Evolutionary conservation across 1,284 basidiomycete species (phyloP).

Genomic region (Trichosporon asahii): DNA sequence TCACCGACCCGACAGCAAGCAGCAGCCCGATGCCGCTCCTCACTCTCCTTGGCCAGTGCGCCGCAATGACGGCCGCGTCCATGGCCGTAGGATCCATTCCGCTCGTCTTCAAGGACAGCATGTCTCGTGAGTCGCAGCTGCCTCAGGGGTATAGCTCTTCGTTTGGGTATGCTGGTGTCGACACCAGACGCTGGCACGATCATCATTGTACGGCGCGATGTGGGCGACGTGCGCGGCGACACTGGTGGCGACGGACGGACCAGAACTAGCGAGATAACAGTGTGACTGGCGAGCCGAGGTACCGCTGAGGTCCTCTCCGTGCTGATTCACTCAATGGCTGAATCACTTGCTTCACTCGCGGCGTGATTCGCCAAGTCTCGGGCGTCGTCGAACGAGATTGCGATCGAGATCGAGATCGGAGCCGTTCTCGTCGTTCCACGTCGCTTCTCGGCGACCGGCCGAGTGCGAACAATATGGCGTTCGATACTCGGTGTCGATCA

Average conservation of each 20-base stretch:
- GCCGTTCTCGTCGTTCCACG: too few species aligned
- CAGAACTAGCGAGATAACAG: slow-evolving; percentile 4
- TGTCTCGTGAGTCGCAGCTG: slow-evolving; percentile 63
- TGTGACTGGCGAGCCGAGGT: not conserved
- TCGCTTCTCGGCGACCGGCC: too few species aligned
- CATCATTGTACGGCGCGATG: not conserved
- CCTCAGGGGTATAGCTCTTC: not conserved
- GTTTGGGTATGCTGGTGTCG: too few species aligned
- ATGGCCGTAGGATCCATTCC: slow-evolving; percentile 72
- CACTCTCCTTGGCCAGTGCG: slow-evolving; percentile 61
- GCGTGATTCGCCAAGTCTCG: not conserved
- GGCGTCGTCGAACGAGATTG: too few species aligned
- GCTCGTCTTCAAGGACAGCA: slow-evolving; percentile 59
- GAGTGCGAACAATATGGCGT: not conserved
- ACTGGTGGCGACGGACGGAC: not conserved
- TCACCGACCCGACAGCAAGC: not conserved
- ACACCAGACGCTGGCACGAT: too few species aligned
- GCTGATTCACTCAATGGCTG: not conserved
- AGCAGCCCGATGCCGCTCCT: slow-evolving; percentile 43
- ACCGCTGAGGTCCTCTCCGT: slow-evolving; percentile 5
- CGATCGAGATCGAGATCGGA: too few species aligned
- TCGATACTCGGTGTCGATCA: not conserved
- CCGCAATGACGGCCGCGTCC: slow-evolving; percentile 67
- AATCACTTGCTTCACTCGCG: not conserved
- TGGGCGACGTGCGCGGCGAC: not conserved